Evolutionary conservation across 148 eudicot species (phyloP), one percentile per base, ranked within the genome.

Genomic region (Silene conica): DNA sequence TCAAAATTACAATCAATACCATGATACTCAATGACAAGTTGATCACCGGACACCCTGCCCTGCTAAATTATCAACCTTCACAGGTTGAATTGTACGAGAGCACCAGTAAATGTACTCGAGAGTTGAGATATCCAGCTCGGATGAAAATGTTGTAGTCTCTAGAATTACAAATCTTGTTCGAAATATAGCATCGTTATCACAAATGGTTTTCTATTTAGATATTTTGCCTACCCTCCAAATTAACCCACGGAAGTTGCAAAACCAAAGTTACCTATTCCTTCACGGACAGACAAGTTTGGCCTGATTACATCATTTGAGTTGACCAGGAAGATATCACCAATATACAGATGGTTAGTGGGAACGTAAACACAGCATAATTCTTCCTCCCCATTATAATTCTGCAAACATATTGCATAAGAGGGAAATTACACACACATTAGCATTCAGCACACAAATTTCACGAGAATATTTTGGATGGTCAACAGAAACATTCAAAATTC

Each of bases 301-400:
- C 93, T 82, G 76, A 87, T 87, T 61, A 89, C 84, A 56, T 89
- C 93, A 41, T 80, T 85, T 28, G 90, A 85, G 80, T 86, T 87
- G 83, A 89, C 84, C 19, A 89, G 79, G 73, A 89, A 89, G 63
- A 89, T 82, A 77, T 89, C 93, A 21, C 93, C 93, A 72, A 89
- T 87, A 58, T 89, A 89, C 61, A 87, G 87, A 81, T 89, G 93
- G 75, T 89, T 89, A 22, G 93, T 89, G 52, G 93, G 93, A 72
- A 89, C 87, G 70, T 87, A 89, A 13, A 89, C 90, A 73, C 90
- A 89, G 81, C 89, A 89, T 8, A 89, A 83, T 75, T 89, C 90
- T 80, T 89, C 93, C 18, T 89, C 93, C 41, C 87, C 90, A 34
- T 85, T 59, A 74, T 85, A 85, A 69, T 60, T 87, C 93, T 89